A percentile compares a stretch with the other conserved stretches of the same genome.
Conservation (phyloP, 2,329 filamentous ascomycete species). For the Daldinia sp. region DNA sequence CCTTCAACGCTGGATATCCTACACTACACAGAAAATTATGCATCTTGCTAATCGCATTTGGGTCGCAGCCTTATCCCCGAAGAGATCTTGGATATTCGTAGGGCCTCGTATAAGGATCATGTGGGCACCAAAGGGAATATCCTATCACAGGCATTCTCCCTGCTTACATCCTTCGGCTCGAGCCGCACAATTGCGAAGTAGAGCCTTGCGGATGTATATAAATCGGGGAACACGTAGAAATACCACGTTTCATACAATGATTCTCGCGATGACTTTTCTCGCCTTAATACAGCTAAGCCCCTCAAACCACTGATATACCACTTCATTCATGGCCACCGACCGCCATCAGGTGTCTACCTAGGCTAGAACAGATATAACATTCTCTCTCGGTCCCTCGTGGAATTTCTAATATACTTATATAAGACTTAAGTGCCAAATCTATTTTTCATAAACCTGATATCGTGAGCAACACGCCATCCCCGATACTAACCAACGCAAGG, state of each 20-base stretch:
- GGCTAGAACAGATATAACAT: too few relatives aligned
- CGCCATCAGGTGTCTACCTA: too few relatives aligned
- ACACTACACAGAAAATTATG: neutral
- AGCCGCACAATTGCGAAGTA: neutral
- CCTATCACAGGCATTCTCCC: neutral
- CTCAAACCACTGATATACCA: too few relatives aligned
- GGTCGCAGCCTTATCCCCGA: neutral
- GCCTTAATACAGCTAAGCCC: too few relatives aligned
- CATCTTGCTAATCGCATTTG: neutral
- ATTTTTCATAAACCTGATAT: too few relatives aligned
- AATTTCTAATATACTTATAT: too few relatives aligned
- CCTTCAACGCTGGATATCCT: neutral
- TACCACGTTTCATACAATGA: neutral
- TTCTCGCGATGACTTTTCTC: neutral
- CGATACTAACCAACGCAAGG: too few relatives aligned
- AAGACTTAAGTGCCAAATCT: too few relatives aligned
- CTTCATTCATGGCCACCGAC: too few relatives aligned
- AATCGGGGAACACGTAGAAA: neutral
- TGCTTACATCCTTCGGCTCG: neutral
- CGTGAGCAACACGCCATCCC: too few relatives aligned
- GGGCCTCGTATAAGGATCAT: neutral
- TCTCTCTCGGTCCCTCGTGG: too few relatives aligned
- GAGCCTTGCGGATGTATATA: too few relatives aligned
- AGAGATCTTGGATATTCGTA: neutral
- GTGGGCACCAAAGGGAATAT: neutral